phyloP scores from a whole-genome alignment of 768 basidiomycete species.

The Lyophyllum atratum region DNA sequence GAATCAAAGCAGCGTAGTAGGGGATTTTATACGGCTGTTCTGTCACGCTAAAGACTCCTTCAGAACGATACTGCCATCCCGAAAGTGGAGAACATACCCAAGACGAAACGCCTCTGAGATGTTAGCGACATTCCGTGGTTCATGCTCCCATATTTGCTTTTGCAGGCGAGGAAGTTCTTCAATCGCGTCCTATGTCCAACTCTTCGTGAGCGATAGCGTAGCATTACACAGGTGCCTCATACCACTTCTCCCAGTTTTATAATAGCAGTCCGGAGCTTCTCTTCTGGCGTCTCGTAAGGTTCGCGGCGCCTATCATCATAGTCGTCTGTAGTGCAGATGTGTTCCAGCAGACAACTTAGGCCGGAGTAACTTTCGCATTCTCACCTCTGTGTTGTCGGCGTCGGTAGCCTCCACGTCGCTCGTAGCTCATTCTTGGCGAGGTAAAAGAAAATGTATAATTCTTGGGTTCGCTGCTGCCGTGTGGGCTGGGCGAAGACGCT shows the following conservation, averaged over 20 bases:
- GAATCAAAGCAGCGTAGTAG: slow-evolving; percentile 81
- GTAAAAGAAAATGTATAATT: slow-evolving; percentile 20
- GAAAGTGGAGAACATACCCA: slow-evolving; percentile 45
- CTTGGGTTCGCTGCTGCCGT: neutral
- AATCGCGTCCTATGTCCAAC: slow-evolving; percentile 53
- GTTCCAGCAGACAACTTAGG: slow-evolving; percentile 18
- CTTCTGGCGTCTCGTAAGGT: slow-evolving; percentile 67
- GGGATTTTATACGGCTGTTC: slow-evolving; percentile 96
- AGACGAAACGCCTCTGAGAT: slow-evolving; percentile 77
- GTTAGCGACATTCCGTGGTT: slow-evolving; percentile 57
- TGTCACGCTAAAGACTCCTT: slow-evolving; percentile 56
- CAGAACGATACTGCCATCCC: neutral
- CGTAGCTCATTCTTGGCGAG: slow-evolving; percentile 53
- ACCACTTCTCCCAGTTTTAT: slow-evolving; percentile 82
- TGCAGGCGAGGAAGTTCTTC: slow-evolving; percentile 73
- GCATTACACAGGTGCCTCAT: slow-evolving; percentile 38
- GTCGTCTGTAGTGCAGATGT: slow-evolving; percentile 57
- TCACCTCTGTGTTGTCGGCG: slow-evolving; percentile 60
- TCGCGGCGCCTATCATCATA: slow-evolving; percentile 69
- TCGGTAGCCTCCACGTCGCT: slow-evolving; percentile 53
- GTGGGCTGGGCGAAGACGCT: neutral
- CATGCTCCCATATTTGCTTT: slow-evolving; percentile 61
- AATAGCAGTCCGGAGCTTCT: slow-evolving; percentile 66
- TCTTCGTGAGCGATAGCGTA: slow-evolving; percentile 5
- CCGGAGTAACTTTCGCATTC: slow-evolving; percentile 25